Evolutionary conservation across 768 basidiomycete genomes (phyloP).

Genomic region (Calocera cornea): DNA sequence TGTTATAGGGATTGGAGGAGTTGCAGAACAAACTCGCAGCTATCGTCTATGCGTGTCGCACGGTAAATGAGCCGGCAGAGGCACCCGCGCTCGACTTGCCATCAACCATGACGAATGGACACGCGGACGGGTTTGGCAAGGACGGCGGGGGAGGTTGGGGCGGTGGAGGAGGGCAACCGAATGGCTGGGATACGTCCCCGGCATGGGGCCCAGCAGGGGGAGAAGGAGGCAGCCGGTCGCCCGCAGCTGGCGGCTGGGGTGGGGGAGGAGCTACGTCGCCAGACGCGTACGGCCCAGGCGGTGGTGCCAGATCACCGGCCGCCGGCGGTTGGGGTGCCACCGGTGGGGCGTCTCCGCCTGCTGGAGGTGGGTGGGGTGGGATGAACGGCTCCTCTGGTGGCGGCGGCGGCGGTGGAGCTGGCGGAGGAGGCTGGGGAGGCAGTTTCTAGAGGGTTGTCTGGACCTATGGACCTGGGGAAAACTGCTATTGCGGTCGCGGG

Average conservation of each 20-base stretch:
- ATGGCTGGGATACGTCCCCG: background rate
- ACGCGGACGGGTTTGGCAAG: background rate
- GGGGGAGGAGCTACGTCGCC: background rate
- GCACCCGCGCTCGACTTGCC: background rate
- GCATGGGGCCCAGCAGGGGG: background rate
- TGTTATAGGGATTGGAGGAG: slow-evolving; percentile 52
- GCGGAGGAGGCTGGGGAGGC: background rate
- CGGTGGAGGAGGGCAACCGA: background rate
- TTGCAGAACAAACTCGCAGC: slow-evolving; percentile 71
- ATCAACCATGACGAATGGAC: background rate
- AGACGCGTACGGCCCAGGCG: background rate
- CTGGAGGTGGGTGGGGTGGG: background rate
- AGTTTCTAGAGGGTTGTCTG: background rate
- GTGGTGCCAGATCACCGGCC: background rate
- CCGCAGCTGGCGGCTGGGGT: background rate
- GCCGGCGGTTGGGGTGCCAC: slow-evolving; percentile 1
- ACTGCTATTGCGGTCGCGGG: background rate
- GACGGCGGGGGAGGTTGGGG: slow-evolving; percentile 6
- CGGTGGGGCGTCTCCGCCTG: background rate
- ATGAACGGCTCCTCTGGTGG: background rate
- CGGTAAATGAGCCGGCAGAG: slow-evolving; percentile 1
- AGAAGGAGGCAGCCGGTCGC: background rate
- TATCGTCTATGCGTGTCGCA: slow-evolving; percentile 38
- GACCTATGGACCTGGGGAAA: background rate
- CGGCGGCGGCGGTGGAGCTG: background rate